Conservation (phyloP, 176 grass and related monocot genomes). For the Oryza australiensis region DNA sequence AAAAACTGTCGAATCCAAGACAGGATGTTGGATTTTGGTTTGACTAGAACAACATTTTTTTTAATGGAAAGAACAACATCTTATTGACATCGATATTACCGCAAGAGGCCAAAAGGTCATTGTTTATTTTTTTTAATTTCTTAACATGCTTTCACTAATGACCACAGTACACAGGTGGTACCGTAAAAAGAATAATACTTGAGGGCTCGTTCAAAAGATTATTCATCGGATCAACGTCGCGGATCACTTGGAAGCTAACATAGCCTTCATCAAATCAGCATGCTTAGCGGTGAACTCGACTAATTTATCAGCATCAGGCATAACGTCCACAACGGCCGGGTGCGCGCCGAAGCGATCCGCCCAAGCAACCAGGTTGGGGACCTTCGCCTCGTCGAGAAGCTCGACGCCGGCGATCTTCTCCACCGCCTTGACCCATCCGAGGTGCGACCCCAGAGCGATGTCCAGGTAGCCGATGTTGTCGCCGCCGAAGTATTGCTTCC, state of each 20-base stretch:
- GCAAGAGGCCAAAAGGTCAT: too few relatives aligned
- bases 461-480: constrained; percentile 58
- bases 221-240: too few relatives aligned
- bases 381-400: constrained; percentile 42
- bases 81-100: too few relatives aligned
- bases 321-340: constrained; percentile 34
- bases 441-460: constrained; percentile 34
- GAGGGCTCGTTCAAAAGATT: too few relatives aligned
- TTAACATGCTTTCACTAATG: too few relatives aligned
- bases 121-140: too few relatives aligned
- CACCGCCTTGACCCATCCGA: constrained; percentile 44
- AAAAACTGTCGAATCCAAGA: too few relatives aligned
- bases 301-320: constrained; percentile 37
- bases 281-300: constrained; percentile 28
- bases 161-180: background rate
- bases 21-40: too few relatives aligned
- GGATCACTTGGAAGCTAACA: constrained; percentile 13
- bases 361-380: constrained; percentile 47
- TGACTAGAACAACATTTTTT: too few relatives aligned
- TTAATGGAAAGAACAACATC: too few relatives aligned
- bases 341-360: constrained; percentile 38
- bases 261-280: background rate
- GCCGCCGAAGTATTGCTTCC: constrained; percentile 58
- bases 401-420: constrained; percentile 34
- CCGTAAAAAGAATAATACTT: background rate